Conservation (phyloP, 768 basidiomycete genomes). For the Lentinula lateritia region DNA sequence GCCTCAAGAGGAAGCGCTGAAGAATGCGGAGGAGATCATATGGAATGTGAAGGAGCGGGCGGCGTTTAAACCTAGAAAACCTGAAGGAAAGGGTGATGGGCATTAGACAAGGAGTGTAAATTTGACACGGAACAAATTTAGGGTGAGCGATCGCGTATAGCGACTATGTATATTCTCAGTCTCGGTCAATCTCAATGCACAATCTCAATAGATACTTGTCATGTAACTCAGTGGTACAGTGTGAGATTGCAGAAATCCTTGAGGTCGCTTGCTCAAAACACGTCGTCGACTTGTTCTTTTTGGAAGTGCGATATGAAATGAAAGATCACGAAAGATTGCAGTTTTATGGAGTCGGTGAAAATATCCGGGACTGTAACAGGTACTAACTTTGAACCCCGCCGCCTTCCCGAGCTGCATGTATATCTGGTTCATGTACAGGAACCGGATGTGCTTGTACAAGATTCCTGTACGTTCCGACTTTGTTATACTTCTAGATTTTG, state of each 20-base stretch:
- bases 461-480: too few species aligned
- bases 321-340: too few species aligned
- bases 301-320: background rate
- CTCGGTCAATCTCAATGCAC: background rate
- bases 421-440: too few species aligned
- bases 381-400: too few species aligned
- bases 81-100: conserved; percentile 57
- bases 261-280: background rate
- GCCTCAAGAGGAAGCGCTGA: conserved; percentile 22
- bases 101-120: background rate
- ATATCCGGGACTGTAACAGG: too few species aligned
- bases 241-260: background rate
- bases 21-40: conserved; percentile 50
- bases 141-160: too few species aligned
- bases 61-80: conserved; percentile 63
- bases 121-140: too few species aligned
- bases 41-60: conserved; percentile 54
- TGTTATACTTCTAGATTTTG: too few species aligned
- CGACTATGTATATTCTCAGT: background rate
- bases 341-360: too few species aligned
- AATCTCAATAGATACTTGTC: background rate
- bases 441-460: too few species aligned
- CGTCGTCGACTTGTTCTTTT: background rate
- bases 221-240: conserved; percentile 1
- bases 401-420: too few species aligned